Conservation (phyloP, 2,329 filamentous ascomycete species). For the Aspergillus quadrilineatus region DNA sequence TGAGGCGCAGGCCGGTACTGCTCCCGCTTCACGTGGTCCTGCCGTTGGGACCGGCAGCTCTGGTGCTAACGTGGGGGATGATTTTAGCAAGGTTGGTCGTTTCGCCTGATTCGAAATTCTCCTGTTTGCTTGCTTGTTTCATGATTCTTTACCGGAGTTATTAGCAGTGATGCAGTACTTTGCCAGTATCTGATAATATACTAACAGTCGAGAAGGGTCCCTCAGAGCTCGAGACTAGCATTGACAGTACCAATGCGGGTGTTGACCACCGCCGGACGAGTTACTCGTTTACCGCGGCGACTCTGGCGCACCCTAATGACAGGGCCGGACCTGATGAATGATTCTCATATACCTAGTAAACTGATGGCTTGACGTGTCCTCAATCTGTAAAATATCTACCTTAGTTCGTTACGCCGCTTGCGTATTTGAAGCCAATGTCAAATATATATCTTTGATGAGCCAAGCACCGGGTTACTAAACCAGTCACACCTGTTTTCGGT, state of each 20-base stretch:
- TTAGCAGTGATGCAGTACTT: not conserved
- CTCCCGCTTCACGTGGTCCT: too few relatives aligned
- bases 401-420: too few relatives aligned
- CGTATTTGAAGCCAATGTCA: too few relatives aligned
- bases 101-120: not conserved
- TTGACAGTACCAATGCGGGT: conserved; percentile 9
- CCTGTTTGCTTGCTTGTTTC: too few relatives aligned
- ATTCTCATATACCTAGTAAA: not conserved
- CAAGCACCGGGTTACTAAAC: too few relatives aligned
- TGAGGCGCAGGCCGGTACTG: not conserved
- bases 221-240: conserved; percentile 2
- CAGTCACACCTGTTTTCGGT: too few relatives aligned
- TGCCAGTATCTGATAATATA: not conserved
- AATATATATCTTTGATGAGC: too few relatives aligned
- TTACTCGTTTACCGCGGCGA: conserved; percentile 10
- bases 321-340: conserved; percentile 7
- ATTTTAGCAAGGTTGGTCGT: not conserved
- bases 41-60: not conserved
- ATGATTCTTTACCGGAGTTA: too few relatives aligned
- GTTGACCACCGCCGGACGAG: conserved; percentile 7
- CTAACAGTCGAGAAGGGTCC: not conserved
- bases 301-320: conserved; percentile 6
- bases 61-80: not conserved
- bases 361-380: not conserved
- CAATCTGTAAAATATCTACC: not conserved